Evolutionary conservation across 352 stramenopile genomes (phyloP).

Genomic region (Phytophthora megakarya): DNA sequence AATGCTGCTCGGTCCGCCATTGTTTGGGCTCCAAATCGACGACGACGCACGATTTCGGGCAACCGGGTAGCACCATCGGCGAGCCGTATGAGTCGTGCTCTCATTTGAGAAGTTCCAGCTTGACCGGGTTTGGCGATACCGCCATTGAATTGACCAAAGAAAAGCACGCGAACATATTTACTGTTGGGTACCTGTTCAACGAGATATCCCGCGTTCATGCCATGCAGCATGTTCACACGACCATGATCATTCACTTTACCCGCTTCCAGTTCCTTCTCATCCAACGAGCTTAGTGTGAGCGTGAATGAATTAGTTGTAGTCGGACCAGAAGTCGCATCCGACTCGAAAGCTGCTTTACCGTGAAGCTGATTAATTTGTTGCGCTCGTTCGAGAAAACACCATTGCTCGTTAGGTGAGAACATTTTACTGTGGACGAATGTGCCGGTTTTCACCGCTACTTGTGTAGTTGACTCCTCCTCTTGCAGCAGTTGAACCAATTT

Average conservation of each 20-base stretch:
- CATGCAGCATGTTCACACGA: constrained; percentile 36
- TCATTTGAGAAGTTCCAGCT: constrained; percentile 25
- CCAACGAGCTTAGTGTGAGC: constrained; percentile 39
- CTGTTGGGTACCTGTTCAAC: constrained; percentile 35
- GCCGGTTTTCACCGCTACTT: constrained; percentile 43
- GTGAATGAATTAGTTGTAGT: constrained; percentile 35
- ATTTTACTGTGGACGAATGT: constrained; percentile 44
- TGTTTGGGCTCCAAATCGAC: constrained; percentile 34
- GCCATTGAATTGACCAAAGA: constrained; percentile 39
- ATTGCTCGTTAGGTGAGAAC: constrained; percentile 49
- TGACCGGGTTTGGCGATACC: not conserved
- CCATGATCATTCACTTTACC: constrained; percentile 34
- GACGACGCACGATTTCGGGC: constrained; percentile 32
- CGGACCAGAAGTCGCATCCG: not conserved
- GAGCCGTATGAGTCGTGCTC: constrained; percentile 34
- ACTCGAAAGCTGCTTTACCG: not conserved
- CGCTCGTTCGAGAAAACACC: constrained; percentile 46
- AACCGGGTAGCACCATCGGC: constrained; percentile 35
- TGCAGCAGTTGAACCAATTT: constrained; percentile 19
- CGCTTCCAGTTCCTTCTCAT: constrained; percentile 34
- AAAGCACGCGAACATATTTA: constrained; percentile 40
- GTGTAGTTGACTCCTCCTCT: constrained; percentile 18
- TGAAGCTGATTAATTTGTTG: constrained; percentile 11
- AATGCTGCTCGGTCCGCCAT: constrained; percentile 30
- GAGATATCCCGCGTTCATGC: constrained; percentile 35